These are phyloP conservation scores for Ascochyta clinopodiicola DNA, from an alignment of 2,329 filamentous ascomycete genomes.

Conservation along the genomic window DNA sequence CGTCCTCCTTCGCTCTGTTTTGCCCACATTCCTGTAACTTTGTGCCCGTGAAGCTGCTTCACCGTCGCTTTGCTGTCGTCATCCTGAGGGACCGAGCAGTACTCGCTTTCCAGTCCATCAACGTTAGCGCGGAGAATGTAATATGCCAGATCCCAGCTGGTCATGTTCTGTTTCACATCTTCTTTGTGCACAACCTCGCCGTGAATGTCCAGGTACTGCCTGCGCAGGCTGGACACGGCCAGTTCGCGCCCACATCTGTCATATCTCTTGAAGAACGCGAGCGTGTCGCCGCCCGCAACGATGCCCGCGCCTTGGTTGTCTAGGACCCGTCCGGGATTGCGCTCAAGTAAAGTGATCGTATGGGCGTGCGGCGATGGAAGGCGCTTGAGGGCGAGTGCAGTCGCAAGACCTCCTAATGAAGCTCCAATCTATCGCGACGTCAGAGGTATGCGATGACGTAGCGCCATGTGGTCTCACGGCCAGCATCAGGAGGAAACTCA, in stretches of 20 bases:
- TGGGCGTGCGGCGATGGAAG: conserved; percentile 32
- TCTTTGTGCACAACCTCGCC: conserved; percentile 37
- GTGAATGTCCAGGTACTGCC: conserved; percentile 39
- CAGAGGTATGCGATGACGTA: conserved; percentile 14
- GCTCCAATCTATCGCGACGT: conserved; percentile 34
- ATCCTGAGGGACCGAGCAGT: conserved; percentile 32
- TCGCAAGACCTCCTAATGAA: conserved; percentile 37
- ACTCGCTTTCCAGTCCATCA: conserved; percentile 36
- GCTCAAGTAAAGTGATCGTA: conserved; percentile 41
- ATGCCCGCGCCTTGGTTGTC: conserved; percentile 46
- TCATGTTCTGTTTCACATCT: conserved; percentile 45
- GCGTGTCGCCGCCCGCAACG: conserved; percentile 39
- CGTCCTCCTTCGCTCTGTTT: conserved; percentile 23
- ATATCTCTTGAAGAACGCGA: conserved; percentile 39
- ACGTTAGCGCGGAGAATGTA: conserved; percentile 41
- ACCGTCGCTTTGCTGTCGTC: conserved; percentile 20
- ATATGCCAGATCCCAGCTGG: conserved; percentile 46
- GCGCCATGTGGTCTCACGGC: neutral
- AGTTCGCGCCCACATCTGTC: conserved; percentile 32
- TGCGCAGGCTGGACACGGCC: conserved; percentile 32
- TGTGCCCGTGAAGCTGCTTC: conserved; percentile 34
- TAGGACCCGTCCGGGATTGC: conserved; percentile 36
- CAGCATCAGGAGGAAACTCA: conserved; percentile 8
- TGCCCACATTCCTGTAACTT: conserved; percentile 30
- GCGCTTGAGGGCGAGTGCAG: conserved; percentile 36